Evolutionary conservation across 371 early-diverging fungal species (phyloP).

Genomic region (Mucor mucedo): DNA sequence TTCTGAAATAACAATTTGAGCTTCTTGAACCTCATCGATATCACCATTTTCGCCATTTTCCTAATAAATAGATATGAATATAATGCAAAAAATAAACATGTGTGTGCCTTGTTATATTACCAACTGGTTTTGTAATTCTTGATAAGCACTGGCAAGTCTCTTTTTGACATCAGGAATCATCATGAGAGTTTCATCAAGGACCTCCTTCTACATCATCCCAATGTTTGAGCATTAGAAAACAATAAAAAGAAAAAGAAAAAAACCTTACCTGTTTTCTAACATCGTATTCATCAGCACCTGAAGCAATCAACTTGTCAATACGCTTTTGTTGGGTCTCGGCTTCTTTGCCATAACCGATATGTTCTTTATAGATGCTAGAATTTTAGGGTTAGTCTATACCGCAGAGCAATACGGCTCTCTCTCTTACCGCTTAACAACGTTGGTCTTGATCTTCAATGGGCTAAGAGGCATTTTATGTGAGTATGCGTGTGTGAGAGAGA

Average conservation of each 20-base stretch:
- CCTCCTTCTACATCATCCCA: conserved; percentile 60
- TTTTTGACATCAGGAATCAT: conserved; percentile 80
- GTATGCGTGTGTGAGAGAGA: no score
- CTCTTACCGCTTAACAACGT: conserved; percentile 67
- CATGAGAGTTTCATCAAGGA: conserved; percentile 72
- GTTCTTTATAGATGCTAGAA: conserved; percentile 68
- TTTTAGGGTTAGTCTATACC: background rate
- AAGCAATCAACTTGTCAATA: conserved; percentile 65
- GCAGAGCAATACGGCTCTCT: background rate
- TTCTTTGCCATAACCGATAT: conserved; percentile 67
- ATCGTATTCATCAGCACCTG: conserved; percentile 68
- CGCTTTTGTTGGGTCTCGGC: conserved; percentile 64
- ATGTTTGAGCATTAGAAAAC: background rate
- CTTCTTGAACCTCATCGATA: conserved; percentile 49
- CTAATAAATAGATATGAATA: conserved; percentile 15
- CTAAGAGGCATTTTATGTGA: conserved; percentile 47
- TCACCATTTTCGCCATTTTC: conserved; percentile 47
- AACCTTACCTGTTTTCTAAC: conserved; percentile 72
- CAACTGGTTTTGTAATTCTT: conserved; percentile 56
- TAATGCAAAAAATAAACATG: background rate
- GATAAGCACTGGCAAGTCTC: conserved; percentile 63
- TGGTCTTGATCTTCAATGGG: conserved; percentile 74
- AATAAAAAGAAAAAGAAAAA: no score
- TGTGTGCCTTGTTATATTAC: conserved; percentile 24
- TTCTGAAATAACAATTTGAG: conserved; percentile 42